phyloP scores from a whole-genome alignment of 2,329 filamentous ascomycete species.

The Colletotrichum melonis region DNA sequence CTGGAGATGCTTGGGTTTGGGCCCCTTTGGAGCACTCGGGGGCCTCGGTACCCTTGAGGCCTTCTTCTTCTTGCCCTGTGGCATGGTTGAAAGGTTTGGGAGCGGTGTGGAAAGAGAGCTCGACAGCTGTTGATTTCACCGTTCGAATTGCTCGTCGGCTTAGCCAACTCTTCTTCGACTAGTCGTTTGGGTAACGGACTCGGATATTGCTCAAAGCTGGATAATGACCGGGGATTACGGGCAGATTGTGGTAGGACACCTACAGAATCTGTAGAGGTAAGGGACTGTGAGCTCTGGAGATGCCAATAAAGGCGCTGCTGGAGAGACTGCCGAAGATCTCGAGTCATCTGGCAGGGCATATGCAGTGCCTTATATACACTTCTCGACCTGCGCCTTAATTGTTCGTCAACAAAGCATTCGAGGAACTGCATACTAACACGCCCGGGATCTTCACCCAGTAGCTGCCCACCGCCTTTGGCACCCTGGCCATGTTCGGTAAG shows the following conservation, averaged over 20 bases:
- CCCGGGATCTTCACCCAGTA: background rate
- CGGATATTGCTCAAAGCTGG: background rate
- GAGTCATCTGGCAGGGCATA: background rate
- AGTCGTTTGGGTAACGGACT: background rate
- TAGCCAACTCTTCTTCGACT: background rate
- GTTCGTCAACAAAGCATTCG: background rate
- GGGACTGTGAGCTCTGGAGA: background rate
- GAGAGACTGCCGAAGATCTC: background rate
- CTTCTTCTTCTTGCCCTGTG: constrained; percentile 45
- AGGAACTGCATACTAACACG: background rate
- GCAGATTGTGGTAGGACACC: background rate
- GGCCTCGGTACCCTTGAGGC: constrained; percentile 52
- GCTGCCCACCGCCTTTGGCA: background rate
- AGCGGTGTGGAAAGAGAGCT: background rate
- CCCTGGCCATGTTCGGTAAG: background rate
- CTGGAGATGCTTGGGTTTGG: too few species aligned
- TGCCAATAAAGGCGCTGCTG: background rate
- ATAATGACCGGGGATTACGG: too few species aligned
- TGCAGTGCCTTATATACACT: background rate
- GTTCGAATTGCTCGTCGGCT: background rate
- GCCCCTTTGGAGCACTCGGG: too few species aligned
- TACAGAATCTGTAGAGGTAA: background rate
- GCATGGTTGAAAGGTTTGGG: constrained; percentile 2
- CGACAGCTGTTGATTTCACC: background rate
- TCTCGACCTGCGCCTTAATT: background rate